phyloP scores from a whole-genome alignment of 129 eudicot species.

The Kitagawia praeruptora region DNA sequence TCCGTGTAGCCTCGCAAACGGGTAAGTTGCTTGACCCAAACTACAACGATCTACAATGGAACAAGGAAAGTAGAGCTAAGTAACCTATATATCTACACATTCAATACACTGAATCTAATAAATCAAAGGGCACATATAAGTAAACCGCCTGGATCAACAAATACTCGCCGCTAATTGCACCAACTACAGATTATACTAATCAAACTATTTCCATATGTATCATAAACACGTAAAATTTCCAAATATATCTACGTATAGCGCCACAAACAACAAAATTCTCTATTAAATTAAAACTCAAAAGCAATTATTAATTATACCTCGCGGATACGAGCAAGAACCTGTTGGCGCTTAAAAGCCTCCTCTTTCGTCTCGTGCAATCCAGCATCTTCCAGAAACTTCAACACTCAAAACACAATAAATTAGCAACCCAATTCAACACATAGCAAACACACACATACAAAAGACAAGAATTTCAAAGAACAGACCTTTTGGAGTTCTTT shows the following conservation, averaged over 20 bases:
- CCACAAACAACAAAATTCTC: not conserved
- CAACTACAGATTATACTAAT: not conserved
- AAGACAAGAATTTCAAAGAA: not conserved
- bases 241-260: too few relatives aligned
- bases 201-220: not conserved
- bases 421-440: not conserved
- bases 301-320: not conserved
- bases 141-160: not conserved
- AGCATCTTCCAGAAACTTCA: conserved; percentile 11
- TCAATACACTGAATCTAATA: not conserved
- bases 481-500: conserved; percentile 6
- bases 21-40: conserved; percentile 24
- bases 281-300: not conserved
- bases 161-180: not conserved
- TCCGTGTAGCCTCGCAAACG: conserved; percentile 22
- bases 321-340: conserved; percentile 10
- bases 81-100: not conserved
- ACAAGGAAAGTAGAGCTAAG: not conserved
- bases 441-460: not conserved
- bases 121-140: not conserved
- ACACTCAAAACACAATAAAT: not conserved
- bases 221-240: not conserved
- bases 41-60: conserved; percentile 13
- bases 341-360: conserved; percentile 2
- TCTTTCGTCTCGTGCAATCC: not conserved